Conservation (phyloP, 345 rosid species). For the Camelina laxa region DNA sequence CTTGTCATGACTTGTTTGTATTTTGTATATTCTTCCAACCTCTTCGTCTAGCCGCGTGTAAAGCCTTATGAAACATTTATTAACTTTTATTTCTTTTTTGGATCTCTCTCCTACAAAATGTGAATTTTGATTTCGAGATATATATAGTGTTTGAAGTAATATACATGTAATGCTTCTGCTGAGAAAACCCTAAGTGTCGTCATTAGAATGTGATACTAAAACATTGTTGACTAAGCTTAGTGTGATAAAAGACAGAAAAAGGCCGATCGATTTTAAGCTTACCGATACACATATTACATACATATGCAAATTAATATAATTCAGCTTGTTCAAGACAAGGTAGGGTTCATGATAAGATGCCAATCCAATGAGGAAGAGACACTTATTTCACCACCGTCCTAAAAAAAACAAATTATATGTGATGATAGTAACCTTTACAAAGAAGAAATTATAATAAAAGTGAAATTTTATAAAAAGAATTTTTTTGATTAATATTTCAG, state of each 20-base stretch:
- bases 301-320: background rate
- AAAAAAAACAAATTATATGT: conserved; percentile 11
- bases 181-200: background rate
- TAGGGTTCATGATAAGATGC: conserved; percentile 37
- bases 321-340: conserved; percentile 9
- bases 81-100: no score
- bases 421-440: conserved; percentile 22
- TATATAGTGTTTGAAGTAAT: background rate
- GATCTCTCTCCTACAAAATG: no score
- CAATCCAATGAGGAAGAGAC: conserved; percentile 30
- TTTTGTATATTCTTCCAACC: conserved; percentile 20
- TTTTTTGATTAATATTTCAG: background rate
- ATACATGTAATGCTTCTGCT: background rate
- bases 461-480: background rate
- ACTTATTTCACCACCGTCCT: conserved; percentile 34
- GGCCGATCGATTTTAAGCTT: background rate
- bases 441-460: background rate
- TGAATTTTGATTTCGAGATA: no score
- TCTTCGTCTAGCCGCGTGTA: conserved; percentile 27
- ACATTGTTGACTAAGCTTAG: background rate
- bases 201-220: background rate
- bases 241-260: background rate
- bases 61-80: background rate
- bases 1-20: conserved; percentile 27
- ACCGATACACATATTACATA: background rate